Conservation (phyloP, 306 rosid species). For the Ceratonia siliqua region DNA sequence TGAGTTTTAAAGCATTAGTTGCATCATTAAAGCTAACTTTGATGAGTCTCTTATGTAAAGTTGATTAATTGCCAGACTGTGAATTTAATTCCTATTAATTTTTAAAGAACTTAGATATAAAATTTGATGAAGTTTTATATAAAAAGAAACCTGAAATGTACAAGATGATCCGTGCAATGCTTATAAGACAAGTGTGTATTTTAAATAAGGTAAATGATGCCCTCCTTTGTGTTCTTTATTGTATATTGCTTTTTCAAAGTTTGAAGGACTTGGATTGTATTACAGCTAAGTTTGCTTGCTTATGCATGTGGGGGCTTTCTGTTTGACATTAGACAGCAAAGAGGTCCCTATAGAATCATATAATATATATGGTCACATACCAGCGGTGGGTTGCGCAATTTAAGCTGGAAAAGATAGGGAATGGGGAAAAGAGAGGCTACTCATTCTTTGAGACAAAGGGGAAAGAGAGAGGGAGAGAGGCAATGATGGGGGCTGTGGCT, state of each 20-base stretch:
- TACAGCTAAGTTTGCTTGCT: conserved; percentile 4
- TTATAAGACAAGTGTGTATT: too few species aligned
- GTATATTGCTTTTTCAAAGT: not conserved
- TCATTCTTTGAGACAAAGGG: conserved; percentile 29
- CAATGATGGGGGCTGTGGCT: conserved; percentile 40
- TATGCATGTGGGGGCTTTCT: conserved; percentile 24
- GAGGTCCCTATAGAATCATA: not conserved
- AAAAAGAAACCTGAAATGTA: too few species aligned
- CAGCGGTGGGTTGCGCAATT: conserved; percentile 40
- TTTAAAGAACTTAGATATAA: too few species aligned
- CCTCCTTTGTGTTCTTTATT: not conserved
- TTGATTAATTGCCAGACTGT: too few species aligned
- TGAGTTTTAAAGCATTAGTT: not conserved
- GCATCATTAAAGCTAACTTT: conserved; percentile 6
- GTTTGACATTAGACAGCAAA: not conserved
- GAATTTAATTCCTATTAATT: too few species aligned
- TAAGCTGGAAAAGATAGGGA: conserved; percentile 41
- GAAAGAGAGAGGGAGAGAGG: conserved; percentile 9
- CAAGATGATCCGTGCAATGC: too few species aligned
- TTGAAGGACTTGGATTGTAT: not conserved
- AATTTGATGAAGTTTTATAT: too few species aligned
- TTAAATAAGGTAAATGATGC: not conserved
- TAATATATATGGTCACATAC: conserved; percentile 3
- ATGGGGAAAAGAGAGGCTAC: not conserved
- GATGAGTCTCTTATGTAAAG: not conserved